Base-by-base conservation (phyloP, 768 basidiomycete species). In the Paxillus rubicundulus region DNA sequence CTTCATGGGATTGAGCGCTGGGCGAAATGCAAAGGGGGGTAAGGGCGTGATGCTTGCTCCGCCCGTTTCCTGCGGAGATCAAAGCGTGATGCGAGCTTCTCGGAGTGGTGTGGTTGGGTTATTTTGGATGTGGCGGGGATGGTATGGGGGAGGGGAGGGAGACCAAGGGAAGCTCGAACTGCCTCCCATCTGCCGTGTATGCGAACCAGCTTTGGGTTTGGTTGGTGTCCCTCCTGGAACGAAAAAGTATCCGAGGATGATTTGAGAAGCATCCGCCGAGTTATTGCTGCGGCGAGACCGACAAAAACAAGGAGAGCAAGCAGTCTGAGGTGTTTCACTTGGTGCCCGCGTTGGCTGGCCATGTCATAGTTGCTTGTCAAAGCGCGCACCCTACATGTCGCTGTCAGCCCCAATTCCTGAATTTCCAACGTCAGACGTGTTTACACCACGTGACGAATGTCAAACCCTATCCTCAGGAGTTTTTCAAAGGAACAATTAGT, bases 171-270 rank as follows among this genome's bases (percentile, higher is more conserved):
- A 4, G 56, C 52, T 7, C 70, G 65, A 20, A 73, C 62, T 27
- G 54, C 57, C 33, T 56, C 45, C 72, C 72, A 73, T 55, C 69
- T 68, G 30, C 72, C 72, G 37, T 65, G 57, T 52, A 70, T 55
- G 36, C 30, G 33, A 43, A 27, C 4, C n/a, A 17, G 37, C 45
- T 34, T 33, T 20, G 44, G 17, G 21, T 16, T 8, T 14, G 28
- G n/a, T 9, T 38, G 18, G n/a, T 52, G 39, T 50, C 41, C 28
- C n/a, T 6, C 10, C 10, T 9, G 20, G 10, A 24, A 5, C 8
- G 17, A 5, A n/a, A 6, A n/a, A n/a, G 38, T 5, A 13, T n/a
- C 20, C 36, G 40, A 9, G 20, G 44, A 21, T 40, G 13, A 21
- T 43, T n/a, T 20, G 2, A 39, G 49, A 30, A 50, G n/a, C 10